These are phyloP conservation scores for Escallonia rubra DNA, from an alignment of 129 eudicot genomes.

Conservation along the genomic window DNA sequence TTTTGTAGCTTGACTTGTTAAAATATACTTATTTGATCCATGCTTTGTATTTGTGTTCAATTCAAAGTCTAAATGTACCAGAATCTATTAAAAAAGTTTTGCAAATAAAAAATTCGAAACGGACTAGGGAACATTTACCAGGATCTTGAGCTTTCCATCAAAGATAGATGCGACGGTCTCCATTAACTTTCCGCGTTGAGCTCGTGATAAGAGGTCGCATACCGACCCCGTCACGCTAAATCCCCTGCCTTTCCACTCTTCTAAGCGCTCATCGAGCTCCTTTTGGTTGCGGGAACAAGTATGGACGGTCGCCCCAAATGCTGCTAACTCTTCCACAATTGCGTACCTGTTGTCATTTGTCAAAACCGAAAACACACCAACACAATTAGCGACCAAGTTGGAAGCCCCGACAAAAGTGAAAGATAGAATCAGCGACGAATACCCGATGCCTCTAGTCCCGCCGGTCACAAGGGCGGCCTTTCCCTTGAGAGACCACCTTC, in stretches of 20 bases:
- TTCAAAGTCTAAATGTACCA: too few species aligned
- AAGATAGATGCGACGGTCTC: slow-evolving; percentile 14
- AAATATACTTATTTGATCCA: too few species aligned
- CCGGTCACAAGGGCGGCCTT: slow-evolving; percentile 49
- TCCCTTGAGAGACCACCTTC: slow-evolving; percentile 46
- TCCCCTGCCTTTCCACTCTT: slow-evolving; percentile 46
- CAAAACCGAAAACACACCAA: background rate
- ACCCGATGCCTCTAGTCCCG: slow-evolving; percentile 53
- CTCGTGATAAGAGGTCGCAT: slow-evolving; percentile 31
- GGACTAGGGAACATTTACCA: slow-evolving; percentile 20
- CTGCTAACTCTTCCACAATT: slow-evolving; percentile 27
- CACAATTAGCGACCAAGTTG: too few species aligned
- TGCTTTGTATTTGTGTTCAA: too few species aligned
- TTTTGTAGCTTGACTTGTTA: too few species aligned
- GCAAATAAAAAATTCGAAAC: too few species aligned
- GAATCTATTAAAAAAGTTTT: too few species aligned
- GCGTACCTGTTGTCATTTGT: slow-evolving; percentile 7
- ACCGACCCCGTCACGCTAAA: slow-evolving; percentile 34
- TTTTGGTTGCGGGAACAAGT: slow-evolving; percentile 40
- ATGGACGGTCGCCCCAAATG: slow-evolving; percentile 23
- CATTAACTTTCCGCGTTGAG: slow-evolving; percentile 32
- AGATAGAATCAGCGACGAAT: background rate
- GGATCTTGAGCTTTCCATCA: slow-evolving; percentile 42
- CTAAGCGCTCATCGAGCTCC: slow-evolving; percentile 30
- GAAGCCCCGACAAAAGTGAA: background rate